Conservation (phyloP, 2,329 filamentous ascomycete genomes). For the Gyromitra esculenta region DNA sequence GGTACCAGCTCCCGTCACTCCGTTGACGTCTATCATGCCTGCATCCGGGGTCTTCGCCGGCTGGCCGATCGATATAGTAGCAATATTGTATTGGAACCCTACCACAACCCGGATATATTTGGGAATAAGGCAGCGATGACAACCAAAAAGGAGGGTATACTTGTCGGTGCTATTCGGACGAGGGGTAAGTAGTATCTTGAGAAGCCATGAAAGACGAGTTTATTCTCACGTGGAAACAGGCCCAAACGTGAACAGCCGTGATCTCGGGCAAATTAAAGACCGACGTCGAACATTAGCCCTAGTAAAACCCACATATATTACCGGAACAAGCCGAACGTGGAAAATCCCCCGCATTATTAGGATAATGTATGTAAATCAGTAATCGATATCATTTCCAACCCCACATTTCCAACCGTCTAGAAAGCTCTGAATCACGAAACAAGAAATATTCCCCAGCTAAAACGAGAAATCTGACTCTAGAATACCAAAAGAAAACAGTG, state of each 20-base stretch:
- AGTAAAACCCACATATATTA: background rate
- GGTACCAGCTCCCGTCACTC: conserved; percentile 33
- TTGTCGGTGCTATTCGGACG: conserved; percentile 18
- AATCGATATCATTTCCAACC: conserved; percentile 31
- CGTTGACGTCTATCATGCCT: conserved; percentile 19
- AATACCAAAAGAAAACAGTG: conserved; percentile 4
- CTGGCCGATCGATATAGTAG: conserved; percentile 3
- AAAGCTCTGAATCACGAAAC: conserved; percentile 6
- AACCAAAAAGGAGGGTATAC: background rate
- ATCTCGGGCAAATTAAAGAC: conserved; percentile 37
- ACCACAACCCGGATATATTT: conserved; percentile 14
- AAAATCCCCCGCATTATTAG: conserved; percentile 32
- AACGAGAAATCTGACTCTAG: conserved; percentile 3
- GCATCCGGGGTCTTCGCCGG: conserved; percentile 30
- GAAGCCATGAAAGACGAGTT: conserved; percentile 19
- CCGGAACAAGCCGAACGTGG: conserved; percentile 6
- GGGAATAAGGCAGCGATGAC: background rate
- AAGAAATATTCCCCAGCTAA: background rate
- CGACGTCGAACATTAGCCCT: conserved; percentile 30
- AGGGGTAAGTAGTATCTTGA: conserved; percentile 17
- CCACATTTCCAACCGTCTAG: conserved; percentile 18
- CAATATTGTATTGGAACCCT: conserved; percentile 3
- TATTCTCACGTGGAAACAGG: conserved; percentile 28
- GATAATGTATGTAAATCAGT: conserved; percentile 15
- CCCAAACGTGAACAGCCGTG: conserved; percentile 13